Conservation (phyloP, 495 filamentous ascomycete species). For the Penicillium riverlandense region DNA sequence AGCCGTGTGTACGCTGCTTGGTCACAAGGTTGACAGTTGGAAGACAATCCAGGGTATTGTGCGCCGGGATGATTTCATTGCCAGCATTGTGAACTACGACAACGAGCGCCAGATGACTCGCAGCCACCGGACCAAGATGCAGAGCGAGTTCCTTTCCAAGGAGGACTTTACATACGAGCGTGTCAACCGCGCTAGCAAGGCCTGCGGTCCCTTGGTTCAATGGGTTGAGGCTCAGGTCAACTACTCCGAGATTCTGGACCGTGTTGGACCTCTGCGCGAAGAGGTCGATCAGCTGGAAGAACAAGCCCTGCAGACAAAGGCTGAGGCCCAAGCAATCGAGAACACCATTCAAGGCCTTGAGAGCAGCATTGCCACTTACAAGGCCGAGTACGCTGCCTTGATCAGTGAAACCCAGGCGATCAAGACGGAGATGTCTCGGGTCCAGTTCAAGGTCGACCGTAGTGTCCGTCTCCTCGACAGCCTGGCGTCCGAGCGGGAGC, state of each 20-base stretch:
- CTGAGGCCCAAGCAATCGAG: conserved; percentile 85
- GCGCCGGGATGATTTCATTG: conserved; percentile 91
- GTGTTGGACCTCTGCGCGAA: conserved; percentile 85
- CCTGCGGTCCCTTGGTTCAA: conserved; percentile 92
- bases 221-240: conserved; percentile 97
- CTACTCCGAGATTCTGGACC: conserved; percentile 93
- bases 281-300: conserved; percentile 86
- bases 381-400: conserved; percentile 89
- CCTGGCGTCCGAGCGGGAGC: conserved; percentile 80
- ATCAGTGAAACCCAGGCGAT: conserved; percentile 97
- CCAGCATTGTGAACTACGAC: conserved; percentile 94
- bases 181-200: conserved; percentile 91
- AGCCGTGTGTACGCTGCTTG: conserved; percentile 88
- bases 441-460: conserved; percentile 96
- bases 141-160: conserved; percentile 82
- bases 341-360: conserved; percentile 79
- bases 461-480: conserved; percentile 92
- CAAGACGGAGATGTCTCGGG: conserved; percentile 90
- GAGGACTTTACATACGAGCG: conserved; percentile 93
- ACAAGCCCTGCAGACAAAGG: conserved; percentile 85
- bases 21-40: conserved; percentile 86
- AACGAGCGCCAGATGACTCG: conserved; percentile 94
- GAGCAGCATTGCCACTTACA: conserved; percentile 90
- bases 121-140: conserved; percentile 75
- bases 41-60: conserved; percentile 82